Percentiles rank a stretch among this genome's conserved stretches.
phyloP scores from a whole-genome alignment of 352 stramenopile genomes.

The Phytophthora ramorum region DNA sequence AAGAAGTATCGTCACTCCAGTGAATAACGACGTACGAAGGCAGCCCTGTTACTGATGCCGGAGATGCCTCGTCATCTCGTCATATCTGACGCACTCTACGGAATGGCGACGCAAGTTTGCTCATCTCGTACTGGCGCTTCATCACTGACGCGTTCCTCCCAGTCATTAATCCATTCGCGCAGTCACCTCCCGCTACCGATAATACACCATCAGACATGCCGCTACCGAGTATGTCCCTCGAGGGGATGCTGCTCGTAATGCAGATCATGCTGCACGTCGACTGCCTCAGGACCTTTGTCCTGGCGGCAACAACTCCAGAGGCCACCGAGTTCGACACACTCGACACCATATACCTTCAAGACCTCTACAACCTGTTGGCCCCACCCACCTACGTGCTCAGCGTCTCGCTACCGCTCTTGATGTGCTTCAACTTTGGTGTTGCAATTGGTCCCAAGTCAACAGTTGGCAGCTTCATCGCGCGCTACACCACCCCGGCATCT shows the following conservation, averaged over 20 bases:
- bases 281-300: slow-evolving; percentile 11
- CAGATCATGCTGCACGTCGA: slow-evolving; percentile 7
- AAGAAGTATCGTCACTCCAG: no score
- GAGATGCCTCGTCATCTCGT: not conserved
- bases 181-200: not conserved
- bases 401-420: slow-evolving; percentile 1
- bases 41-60: no score
- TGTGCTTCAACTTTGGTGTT: slow-evolving; percentile 10
- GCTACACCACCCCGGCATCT: slow-evolving; percentile 26
- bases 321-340: slow-evolving; percentile 3
- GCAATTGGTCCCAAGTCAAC: slow-evolving; percentile 9
- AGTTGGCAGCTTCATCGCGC: slow-evolving; percentile 32
- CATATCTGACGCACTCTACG: not conserved
- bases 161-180: not conserved
- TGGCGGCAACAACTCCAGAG: not conserved
- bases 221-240: not conserved
- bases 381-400: slow-evolving; percentile 8
- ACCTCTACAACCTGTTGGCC: slow-evolving; percentile 18
- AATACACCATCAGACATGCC: not conserved
- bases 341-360: not conserved
- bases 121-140: not conserved
- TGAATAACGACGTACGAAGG: no score
- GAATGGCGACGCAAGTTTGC: not conserved
- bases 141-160: not conserved
- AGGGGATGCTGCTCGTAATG: slow-evolving; percentile 3